These are phyloP conservation scores for Arachis stenosperma DNA, from an alignment of 306 rosid species.

Conservation along the genomic window DNA sequence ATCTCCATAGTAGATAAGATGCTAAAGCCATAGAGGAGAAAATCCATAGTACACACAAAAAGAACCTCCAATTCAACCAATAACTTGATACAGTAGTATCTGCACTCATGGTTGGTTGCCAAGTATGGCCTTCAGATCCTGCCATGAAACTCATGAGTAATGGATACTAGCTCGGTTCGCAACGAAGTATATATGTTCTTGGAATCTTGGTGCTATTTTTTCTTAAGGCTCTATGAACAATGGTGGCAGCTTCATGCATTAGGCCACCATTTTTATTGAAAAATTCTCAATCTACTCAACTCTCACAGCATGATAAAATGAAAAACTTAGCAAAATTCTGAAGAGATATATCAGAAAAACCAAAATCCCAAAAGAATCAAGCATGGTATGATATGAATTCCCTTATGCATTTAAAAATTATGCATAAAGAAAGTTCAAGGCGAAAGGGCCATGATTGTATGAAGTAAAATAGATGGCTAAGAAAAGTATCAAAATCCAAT, in stretches of 20 bases:
- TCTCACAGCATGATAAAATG: conserved; percentile 1
- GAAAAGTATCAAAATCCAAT: too few relatives aligned
- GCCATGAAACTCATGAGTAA: conserved; percentile 63
- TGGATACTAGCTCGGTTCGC: conserved; percentile 19
- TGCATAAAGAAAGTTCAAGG: conserved; percentile 19
- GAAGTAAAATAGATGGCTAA: conserved; percentile 3
- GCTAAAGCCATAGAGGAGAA: conserved; percentile 47
- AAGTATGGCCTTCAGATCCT: conserved; percentile 56
- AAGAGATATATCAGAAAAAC: conserved; percentile 11
- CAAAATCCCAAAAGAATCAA: conserved; percentile 5
- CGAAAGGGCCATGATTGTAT: conserved; percentile 8
- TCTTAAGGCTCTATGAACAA: conserved; percentile 9
- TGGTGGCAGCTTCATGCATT: neutral
- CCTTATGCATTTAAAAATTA: conserved; percentile 11
- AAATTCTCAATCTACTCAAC: conserved; percentile 22
- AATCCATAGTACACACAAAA: conserved; percentile 66
- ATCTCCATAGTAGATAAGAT: conserved; percentile 59
- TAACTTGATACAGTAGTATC: conserved; percentile 68
- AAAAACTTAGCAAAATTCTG: neutral
- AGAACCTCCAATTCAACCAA: conserved; percentile 92
- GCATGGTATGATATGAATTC: neutral
- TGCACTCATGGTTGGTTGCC: conserved; percentile 72
- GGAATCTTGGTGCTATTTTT: neutral
- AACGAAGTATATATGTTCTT: conserved; percentile 3
- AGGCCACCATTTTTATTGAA: neutral